These are phyloP conservation scores for Akanthomyces muscarius DNA, from an alignment of 2,329 filamentous ascomycete species.

Conservation along the genomic window DNA sequence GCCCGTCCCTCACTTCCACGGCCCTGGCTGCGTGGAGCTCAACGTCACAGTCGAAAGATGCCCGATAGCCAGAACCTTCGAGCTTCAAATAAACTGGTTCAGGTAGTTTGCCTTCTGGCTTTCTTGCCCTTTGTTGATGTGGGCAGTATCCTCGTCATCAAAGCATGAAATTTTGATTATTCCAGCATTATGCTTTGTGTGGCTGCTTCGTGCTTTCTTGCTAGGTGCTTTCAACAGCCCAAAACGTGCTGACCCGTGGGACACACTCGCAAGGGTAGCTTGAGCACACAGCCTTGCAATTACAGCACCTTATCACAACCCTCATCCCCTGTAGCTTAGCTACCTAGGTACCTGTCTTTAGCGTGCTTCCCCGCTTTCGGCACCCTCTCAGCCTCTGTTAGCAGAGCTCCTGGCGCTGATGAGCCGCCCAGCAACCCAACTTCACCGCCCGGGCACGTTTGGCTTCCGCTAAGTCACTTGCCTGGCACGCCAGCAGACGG, in stretches of 20 bases:
- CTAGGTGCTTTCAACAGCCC: not conserved
- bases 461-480: not conserved
- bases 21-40: too few species aligned
- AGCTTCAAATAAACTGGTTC: not conserved
- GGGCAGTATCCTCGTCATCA: not conserved
- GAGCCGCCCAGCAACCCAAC: not conserved
- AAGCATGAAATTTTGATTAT: too few species aligned
- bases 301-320: not conserved
- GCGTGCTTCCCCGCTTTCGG: slow-evolving; percentile 8
- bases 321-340: not conserved
- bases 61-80: not conserved
- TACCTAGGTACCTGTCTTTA: not conserved
- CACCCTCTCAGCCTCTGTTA: not conserved
- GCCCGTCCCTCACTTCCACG: not conserved
- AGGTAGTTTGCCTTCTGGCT: not conserved
- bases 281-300: not conserved
- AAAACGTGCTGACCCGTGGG: not conserved
- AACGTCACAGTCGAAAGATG: not conserved
- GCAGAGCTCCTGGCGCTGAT: not conserved
- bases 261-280: not conserved
- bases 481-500: not conserved
- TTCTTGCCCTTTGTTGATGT: not conserved
- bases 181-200: not conserved
- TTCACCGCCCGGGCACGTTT: slow-evolving; percentile 3
- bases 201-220: not conserved